phyloP scores from a whole-genome alignment of 495 filamentous ascomycete species.

The Hyaloscypha hepaticicola region DNA sequence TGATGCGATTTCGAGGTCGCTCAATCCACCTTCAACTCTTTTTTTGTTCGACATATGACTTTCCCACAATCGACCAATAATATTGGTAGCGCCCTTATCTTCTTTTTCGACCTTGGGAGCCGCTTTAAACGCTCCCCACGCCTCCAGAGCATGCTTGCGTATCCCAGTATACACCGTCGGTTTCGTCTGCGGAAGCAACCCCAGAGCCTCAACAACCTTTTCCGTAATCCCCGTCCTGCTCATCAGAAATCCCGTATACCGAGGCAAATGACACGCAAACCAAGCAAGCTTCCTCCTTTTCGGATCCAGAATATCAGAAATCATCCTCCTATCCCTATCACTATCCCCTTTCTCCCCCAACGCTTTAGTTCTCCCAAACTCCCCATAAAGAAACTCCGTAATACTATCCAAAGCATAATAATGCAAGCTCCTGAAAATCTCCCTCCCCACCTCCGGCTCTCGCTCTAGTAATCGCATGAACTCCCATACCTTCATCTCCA shows the following conservation, averaged over 20 bases:
- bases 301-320: slow-evolving; percentile 38
- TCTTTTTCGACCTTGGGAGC: not conserved
- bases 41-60: slow-evolving; percentile 22
- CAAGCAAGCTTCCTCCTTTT: slow-evolving; percentile 36
- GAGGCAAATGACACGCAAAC: slow-evolving; percentile 38
- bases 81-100: slow-evolving; percentile 10
- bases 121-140: slow-evolving; percentile 23
- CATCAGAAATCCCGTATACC: slow-evolving; percentile 38
- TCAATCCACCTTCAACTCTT: slow-evolving; percentile 6
- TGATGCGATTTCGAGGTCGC: slow-evolving; percentile 52
- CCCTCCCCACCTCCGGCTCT: slow-evolving; percentile 26
- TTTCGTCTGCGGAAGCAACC: slow-evolving; percentile 36
- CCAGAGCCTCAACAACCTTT: slow-evolving; percentile 17
- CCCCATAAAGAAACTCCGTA: slow-evolving; percentile 39
- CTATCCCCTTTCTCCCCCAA: slow-evolving; percentile 19
- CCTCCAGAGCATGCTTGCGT: slow-evolving; percentile 32
- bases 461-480: slow-evolving; percentile 34
- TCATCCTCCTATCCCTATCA: slow-evolving; percentile 16
- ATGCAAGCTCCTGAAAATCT: slow-evolving; percentile 41
- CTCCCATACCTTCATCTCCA: slow-evolving; percentile 35
- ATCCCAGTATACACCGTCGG: slow-evolving; percentile 41
- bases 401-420: slow-evolving; percentile 45
- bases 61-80: slow-evolving; percentile 24
- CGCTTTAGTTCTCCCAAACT: slow-evolving; percentile 29
- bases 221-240: slow-evolving; percentile 32